phyloP scores from a whole-genome alignment of 2,329 filamentous ascomycete species.

The Diaporthe sp. region DNA sequence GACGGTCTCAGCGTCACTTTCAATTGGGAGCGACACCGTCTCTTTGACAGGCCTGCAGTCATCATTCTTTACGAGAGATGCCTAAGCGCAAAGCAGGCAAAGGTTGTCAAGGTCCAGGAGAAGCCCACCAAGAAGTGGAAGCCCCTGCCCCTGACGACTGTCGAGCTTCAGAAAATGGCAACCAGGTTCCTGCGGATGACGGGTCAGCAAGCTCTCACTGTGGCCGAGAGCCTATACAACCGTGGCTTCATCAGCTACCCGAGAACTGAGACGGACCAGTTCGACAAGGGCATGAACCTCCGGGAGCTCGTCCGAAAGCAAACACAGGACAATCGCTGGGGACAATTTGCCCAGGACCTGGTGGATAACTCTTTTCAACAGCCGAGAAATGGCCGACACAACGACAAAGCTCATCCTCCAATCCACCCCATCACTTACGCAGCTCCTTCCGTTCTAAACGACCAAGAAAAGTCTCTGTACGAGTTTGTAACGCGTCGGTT shows the following conservation, averaged over 20 bases:
- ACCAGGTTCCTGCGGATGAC: constrained; percentile 91
- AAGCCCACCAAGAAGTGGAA: constrained; percentile 96
- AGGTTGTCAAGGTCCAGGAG: constrained; percentile 87
- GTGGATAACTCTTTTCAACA: constrained; percentile 83
- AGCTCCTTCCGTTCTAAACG: constrained; percentile 71
- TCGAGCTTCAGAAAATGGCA: constrained; percentile 96
- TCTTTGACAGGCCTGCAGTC: constrained; percentile 90
- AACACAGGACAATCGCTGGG: constrained; percentile 82
- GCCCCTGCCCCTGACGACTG: constrained; percentile 92
- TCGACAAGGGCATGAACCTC: constrained; percentile 91
- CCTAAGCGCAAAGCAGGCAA: constrained; percentile 80
- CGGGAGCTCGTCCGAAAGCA: constrained; percentile 87
- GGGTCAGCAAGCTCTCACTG: constrained; percentile 89
- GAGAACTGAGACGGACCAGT: constrained; percentile 96
- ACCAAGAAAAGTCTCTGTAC: constrained; percentile 83
- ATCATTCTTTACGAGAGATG: constrained; percentile 90
- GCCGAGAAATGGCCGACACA: constrained; percentile 86
- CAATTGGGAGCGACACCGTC: constrained; percentile 82
- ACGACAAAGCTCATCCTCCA: constrained; percentile 97
- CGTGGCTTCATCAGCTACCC: constrained; percentile 98
- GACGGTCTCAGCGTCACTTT: constrained; percentile 87
- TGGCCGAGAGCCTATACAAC: constrained; percentile 90
- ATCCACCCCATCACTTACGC: constrained; percentile 96
- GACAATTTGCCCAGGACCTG: constrained; percentile 81
- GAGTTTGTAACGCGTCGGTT: constrained; percentile 95